These are phyloP conservation scores for Globisporangium spinosum DNA, from an alignment of 352 stramenopile species.

Conservation along the genomic window DNA sequence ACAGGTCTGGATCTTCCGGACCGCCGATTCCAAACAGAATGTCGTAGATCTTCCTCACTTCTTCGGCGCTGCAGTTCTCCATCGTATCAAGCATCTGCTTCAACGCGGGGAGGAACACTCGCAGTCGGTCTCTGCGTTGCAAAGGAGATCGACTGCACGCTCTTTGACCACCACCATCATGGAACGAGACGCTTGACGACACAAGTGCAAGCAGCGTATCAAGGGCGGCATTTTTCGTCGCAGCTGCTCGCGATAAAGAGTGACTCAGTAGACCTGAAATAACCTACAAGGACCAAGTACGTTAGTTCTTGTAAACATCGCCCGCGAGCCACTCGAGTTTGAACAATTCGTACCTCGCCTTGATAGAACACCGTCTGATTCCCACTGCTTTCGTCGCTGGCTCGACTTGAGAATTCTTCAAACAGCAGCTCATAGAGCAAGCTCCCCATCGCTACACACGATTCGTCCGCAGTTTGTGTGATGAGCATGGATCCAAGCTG, in stretches of 20 bases:
- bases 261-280: conserved; percentile 33
- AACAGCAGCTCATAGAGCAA: conserved; percentile 50
- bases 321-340: not conserved
- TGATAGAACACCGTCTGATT: conserved; percentile 40
- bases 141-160: conserved; percentile 10
- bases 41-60: conserved; percentile 52
- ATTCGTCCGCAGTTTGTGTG: conserved; percentile 15
- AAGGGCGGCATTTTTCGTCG: conserved; percentile 32
- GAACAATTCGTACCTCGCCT: conserved; percentile 33
- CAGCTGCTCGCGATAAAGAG: conserved; percentile 26
- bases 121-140: conserved; percentile 25
- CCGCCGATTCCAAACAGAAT: conserved; percentile 49
- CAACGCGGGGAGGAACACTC: conserved; percentile 36
- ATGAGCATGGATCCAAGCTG: conserved; percentile 32
- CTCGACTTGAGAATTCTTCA: conserved; percentile 35
- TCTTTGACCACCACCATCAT: not conserved
- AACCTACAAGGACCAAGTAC: conserved; percentile 22
- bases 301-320: not conserved
- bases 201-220: conserved; percentile 34
- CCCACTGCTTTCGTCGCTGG: conserved; percentile 15
- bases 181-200: conserved; percentile 25
- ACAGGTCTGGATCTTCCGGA: conserved; percentile 43
- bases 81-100: conserved; percentile 59
- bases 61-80: conserved; percentile 31
- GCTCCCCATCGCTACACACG: conserved; percentile 26